phyloP scores from a whole-genome alignment of 345 rosid species.

The Pelargonium nanum region DNA sequence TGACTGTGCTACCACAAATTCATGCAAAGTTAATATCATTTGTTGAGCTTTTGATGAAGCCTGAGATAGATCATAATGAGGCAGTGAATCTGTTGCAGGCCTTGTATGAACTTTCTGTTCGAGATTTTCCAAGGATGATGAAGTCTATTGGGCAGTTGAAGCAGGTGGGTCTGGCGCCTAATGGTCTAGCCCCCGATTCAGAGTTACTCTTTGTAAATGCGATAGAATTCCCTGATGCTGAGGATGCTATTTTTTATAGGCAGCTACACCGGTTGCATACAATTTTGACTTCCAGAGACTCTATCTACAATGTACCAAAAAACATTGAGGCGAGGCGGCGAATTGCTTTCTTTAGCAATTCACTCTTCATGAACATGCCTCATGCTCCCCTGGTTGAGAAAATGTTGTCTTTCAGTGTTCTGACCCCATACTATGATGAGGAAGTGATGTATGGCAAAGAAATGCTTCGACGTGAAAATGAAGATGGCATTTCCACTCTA shows the following conservation, averaged over 20 bases:
- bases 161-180: constrained; percentile 57
- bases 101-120: constrained; percentile 53
- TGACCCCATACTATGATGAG: constrained; percentile 87
- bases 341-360: constrained; percentile 82
- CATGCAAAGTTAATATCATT: constrained; percentile 57
- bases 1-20: constrained; percentile 37
- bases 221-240: constrained; percentile 44
- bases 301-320: constrained; percentile 68
- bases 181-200: too few relatives aligned
- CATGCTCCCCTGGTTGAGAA: constrained; percentile 77
- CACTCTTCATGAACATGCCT: constrained; percentile 92
- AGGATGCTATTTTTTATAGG: constrained; percentile 51
- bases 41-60: constrained; percentile 51
- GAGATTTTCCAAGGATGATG: constrained; percentile 47
- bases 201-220: constrained; percentile 79
- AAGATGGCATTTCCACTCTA: constrained; percentile 78
- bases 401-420: constrained; percentile 89
- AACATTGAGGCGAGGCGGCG: constrained; percentile 84
- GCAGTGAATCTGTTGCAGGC: constrained; percentile 69
- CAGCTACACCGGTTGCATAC: constrained; percentile 63
- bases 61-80: constrained; percentile 37
- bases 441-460: constrained; percentile 65
- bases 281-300: constrained; percentile 75
- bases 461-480: constrained; percentile 58
- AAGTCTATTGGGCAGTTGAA: constrained; percentile 24